Base-by-base conservation (phyloP, 2,329 filamentous ascomycete genomes). In the Epichloe bromicola region DNA sequence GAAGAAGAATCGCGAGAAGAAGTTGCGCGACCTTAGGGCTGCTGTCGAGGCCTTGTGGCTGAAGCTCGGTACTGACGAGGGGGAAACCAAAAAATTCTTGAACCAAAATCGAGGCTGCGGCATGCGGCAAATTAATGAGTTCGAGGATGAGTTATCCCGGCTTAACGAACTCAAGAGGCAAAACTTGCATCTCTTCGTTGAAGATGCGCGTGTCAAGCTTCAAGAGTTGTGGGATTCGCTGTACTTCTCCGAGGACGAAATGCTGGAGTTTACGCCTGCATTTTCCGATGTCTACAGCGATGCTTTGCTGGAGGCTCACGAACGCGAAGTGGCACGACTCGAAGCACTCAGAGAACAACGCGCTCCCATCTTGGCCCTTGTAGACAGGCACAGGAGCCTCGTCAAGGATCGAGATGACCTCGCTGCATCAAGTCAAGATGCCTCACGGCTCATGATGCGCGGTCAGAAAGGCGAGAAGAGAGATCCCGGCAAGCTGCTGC, bases 241-340 rank as follows among this genome's bases (percentile, higher is more conserved):
- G 1, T 97, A 93, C 71, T 90, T 94, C 63, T 95, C 88, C 0
- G 93, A 98, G 64, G 93, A 98, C 61, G 93, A 98, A 70, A 97
- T 97, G 90, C 80, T 97, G 51, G 90, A 96, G 58, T 98, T 98
- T 60, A 93, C 90, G 0, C 93, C 94, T 0, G 93, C 90, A 41
- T 97, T 97, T 65, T 95, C 89, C 11, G 93, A 97, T 63, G 91
- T 96, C 19, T 96, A 94, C 69, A 96, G 89, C 60, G 93, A 98
- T 65, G 93, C 93, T 4, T 77, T 98, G 10, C 79, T 98, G 0
- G 90, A 95, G 57, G 90, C 93, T 0, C 94, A 98, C 61, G 93
- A 98, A 71, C 83, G 85, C 19, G 94, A 98, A 63, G 90, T 98
- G 56, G 72, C 74, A 6, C 81, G 90, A 20, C 74, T 98, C 0